Evolutionary conservation across 208 protist species (phyloP), one percentile per base, ranked within the genome.

Genomic region (Trypanosoma mega): DNA sequence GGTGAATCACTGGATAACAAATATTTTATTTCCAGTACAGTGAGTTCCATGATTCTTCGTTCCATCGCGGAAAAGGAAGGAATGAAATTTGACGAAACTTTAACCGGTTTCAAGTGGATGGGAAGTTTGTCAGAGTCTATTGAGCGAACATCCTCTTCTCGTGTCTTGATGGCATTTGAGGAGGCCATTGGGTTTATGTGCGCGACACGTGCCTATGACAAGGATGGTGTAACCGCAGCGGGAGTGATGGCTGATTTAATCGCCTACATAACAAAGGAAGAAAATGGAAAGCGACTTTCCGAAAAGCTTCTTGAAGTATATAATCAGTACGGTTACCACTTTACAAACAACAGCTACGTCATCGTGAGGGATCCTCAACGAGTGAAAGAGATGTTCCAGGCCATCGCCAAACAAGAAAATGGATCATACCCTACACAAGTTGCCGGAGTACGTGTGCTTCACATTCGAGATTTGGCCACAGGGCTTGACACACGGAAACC

Each of bases 81-180:
- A 0, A 85, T 97, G 39, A 39, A 71, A 23, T 97, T 87, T 66
- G 73, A 89, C 47, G 97, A 99, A 53, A 98, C 95, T 7, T 80
- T 99, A 39, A 99, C 98, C 21, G 98, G 98, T 24, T 99, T 99
- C 79, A 99, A 99, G 76, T 99, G 96, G 90, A 94, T 99, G 60
- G 98, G 96, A 60, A 97, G 91, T 72, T 47, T 76, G 8, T 85
- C 92, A 3, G 43, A 85, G 12, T 68, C 84, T 26, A 45, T 90
- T 18, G 65, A 74, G 9, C 23, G 72, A 53, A 45, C 7, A 70
- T 96, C 33, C 54, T 99, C 29, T 77, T 48, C 37, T 16, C 39
- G 41, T 37, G 60, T 67, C 51, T 27, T 67, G 23, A 92, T 99
- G 51, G 94, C 86, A 34, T 99, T 91, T 72, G 98, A 99, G 76